These are phyloP conservation scores for Infundibulicybe gibba DNA, from an alignment of 768 basidiomycete genomes.

Conservation along the genomic window DNA sequence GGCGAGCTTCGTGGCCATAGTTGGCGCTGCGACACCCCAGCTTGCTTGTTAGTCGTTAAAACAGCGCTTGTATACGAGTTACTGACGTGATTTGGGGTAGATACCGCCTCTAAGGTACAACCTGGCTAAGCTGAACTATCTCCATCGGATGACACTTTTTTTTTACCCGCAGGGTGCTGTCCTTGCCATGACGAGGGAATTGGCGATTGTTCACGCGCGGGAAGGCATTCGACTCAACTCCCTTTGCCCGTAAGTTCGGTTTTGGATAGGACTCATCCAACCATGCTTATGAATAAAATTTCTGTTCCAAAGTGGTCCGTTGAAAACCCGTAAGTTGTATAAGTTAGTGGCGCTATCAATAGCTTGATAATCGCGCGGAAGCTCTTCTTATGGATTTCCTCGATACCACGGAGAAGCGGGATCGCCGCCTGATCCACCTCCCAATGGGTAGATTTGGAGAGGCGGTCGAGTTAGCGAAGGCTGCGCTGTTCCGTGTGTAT, in stretches of 20 bases:
- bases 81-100: conserved; percentile 30
- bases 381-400: conserved; percentile 98
- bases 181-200: conserved; percentile 96
- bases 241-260: conserved; percentile 80
- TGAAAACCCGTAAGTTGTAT: conserved; percentile 78
- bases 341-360: conserved; percentile 7
- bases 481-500: conserved; percentile 84
- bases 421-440: conserved; percentile 85
- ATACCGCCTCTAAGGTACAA: conserved; percentile 88
- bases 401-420: conserved; percentile 91
- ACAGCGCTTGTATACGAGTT: neutral
- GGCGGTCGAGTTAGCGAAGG: conserved; percentile 92
- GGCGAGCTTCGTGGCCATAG: conserved; percentile 91
- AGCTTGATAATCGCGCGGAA: conserved; percentile 22
- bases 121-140: conserved; percentile 1
- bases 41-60: conserved; percentile 76
- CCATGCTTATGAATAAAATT: conserved; percentile 4
- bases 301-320: conserved; percentile 64
- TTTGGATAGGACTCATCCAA: no score
- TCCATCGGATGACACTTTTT: conserved; percentile 2
- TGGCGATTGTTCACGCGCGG: conserved; percentile 96
- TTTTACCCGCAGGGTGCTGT: conserved; percentile 71
- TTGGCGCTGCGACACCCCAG: conserved; percentile 98
- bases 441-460: conserved; percentile 98
- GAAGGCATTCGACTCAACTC: conserved; percentile 97